These are phyloP conservation scores for Vachellia pachyceras DNA, from an alignment of 306 rosid species.

Conservation along the genomic window DNA sequence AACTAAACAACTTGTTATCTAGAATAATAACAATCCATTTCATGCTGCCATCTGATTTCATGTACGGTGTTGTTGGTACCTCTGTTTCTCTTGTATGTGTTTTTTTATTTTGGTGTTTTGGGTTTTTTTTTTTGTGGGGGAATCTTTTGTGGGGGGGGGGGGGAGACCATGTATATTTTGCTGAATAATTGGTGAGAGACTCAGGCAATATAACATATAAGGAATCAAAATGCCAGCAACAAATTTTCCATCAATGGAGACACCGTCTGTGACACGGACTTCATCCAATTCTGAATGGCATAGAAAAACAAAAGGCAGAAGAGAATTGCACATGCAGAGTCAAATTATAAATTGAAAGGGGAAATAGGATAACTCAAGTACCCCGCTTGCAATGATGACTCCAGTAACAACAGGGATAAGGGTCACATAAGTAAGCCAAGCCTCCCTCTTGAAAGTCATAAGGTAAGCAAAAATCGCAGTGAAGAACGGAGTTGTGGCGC, in stretches of 20 bases:
- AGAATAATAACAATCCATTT: conserved; percentile 25
- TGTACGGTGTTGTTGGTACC: not conserved
- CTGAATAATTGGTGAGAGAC: not conserved
- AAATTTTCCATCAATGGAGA: conserved; percentile 20
- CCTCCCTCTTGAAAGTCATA: conserved; percentile 90
- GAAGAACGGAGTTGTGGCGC: conserved; percentile 97
- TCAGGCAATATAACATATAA: not conserved
- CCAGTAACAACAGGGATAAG: conserved; percentile 96
- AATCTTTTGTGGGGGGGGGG: too few relatives aligned
- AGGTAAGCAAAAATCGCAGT: conserved; percentile 94
- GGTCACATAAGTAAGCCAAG: conserved; percentile 91
- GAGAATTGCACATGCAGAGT: conserved; percentile 1
- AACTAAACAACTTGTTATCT: conserved; percentile 25
- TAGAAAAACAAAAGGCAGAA: conserved; percentile 25
- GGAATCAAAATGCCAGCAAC: conserved; percentile 2
- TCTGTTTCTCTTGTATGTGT: too few relatives aligned
- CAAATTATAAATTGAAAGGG: not conserved
- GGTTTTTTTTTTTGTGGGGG: too few relatives aligned
- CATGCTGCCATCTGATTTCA: not conserved
- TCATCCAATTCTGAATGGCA: too few relatives aligned
- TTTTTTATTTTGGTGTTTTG: too few relatives aligned
- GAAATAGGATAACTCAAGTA: conserved; percentile 31
- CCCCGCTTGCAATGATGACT: conserved; percentile 98
- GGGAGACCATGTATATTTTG: conserved; percentile 1
- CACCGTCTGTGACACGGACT: not conserved